Evolutionary conservation across 345 rosid genomes (phyloP).

Genomic region (Melaleuca quinquenervia): DNA sequence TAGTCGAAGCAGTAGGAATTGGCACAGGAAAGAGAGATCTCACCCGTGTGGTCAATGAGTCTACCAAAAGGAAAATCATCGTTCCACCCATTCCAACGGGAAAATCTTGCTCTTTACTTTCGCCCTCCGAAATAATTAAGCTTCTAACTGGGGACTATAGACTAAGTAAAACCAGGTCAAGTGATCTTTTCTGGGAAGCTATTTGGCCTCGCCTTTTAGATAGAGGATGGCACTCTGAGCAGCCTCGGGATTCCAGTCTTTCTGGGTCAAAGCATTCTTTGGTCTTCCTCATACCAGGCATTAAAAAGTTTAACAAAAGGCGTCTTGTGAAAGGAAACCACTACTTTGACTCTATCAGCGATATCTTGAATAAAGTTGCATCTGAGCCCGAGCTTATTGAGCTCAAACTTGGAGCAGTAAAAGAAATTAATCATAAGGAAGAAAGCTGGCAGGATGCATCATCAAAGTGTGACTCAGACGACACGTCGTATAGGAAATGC

Average conservation of each 20-base stretch:
- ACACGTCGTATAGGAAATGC: constrained; percentile 8
- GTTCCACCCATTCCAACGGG: constrained; percentile 36
- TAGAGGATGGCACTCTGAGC: constrained; percentile 88
- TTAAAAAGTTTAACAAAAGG: constrained; percentile 53
- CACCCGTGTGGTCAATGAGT: constrained; percentile 37
- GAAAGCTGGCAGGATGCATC: constrained; percentile 1
- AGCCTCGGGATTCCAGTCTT: constrained; percentile 27
- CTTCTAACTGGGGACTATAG: constrained; percentile 50
- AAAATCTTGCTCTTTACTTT: constrained; percentile 38
- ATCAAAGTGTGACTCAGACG: constrained; percentile 8
- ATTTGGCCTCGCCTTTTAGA: constrained; percentile 87
- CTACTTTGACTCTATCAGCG: constrained; percentile 57
- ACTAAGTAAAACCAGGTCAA: constrained; percentile 67
- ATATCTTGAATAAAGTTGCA: constrained; percentile 46
- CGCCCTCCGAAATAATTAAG: constrained; percentile 41
- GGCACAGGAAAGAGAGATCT: constrained; percentile 53
- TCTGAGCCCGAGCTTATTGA: constrained; percentile 43
- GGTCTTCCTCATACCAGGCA: constrained; percentile 65
- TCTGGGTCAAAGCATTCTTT: constrained; percentile 29
- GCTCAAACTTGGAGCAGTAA: constrained; percentile 15
- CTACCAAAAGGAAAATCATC: constrained; percentile 21
- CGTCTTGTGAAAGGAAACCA: constrained; percentile 58
- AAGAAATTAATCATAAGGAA: constrained; percentile 7
- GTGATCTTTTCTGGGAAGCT: constrained; percentile 89
- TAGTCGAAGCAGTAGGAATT: constrained; percentile 38